Percentiles rank a stretch among this genome's conserved stretches.
Evolutionary conservation across 768 basidiomycete genomes (phyloP).

Genomic region (Xerocomus potaroensis): DNA sequence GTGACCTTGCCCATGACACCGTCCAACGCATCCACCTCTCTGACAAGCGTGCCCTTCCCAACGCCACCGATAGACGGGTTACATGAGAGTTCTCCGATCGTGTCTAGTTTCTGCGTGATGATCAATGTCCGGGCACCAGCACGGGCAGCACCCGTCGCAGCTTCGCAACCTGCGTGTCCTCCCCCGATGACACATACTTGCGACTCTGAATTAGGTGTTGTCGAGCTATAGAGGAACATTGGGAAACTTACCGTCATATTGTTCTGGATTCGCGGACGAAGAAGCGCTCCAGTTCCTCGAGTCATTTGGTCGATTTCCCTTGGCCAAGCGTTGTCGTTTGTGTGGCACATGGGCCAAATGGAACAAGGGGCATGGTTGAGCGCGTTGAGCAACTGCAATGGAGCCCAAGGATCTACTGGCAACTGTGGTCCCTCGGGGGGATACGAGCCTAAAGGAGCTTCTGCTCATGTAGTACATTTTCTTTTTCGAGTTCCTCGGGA

Average conservation of each 20-base stretch:
- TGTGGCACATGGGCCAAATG: neutral
- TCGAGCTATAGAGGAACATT: too few relatives aligned
- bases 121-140: slow-evolving; percentile 78
- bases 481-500: too few relatives aligned
- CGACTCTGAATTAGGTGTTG: slow-evolving; percentile 33
- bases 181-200: slow-evolving; percentile 84
- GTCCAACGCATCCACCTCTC: slow-evolving; percentile 88
- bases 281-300: slow-evolving; percentile 1
- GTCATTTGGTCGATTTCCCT: neutral
- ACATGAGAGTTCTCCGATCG: slow-evolving; percentile 81
- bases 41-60: slow-evolving; percentile 88
- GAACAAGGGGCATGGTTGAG: neutral
- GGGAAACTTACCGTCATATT: slow-evolving; percentile 31
- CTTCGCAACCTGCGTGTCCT: slow-evolving; percentile 92
- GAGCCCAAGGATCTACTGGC: too few relatives aligned
- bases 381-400: neutral
- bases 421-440: too few relatives aligned
- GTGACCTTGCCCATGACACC: slow-evolving; percentile 82
- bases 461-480: slow-evolving; percentile 5
- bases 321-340: neutral
- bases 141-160: slow-evolving; percentile 81
- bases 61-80: slow-evolving; percentile 92
- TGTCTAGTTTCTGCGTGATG: slow-evolving; percentile 77
- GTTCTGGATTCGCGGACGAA: neutral
- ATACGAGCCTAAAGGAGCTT: neutral